phyloP scores from a whole-genome alignment of 768 basidiomycete genomes.

The Chalciporus pseudorubinellus region DNA sequence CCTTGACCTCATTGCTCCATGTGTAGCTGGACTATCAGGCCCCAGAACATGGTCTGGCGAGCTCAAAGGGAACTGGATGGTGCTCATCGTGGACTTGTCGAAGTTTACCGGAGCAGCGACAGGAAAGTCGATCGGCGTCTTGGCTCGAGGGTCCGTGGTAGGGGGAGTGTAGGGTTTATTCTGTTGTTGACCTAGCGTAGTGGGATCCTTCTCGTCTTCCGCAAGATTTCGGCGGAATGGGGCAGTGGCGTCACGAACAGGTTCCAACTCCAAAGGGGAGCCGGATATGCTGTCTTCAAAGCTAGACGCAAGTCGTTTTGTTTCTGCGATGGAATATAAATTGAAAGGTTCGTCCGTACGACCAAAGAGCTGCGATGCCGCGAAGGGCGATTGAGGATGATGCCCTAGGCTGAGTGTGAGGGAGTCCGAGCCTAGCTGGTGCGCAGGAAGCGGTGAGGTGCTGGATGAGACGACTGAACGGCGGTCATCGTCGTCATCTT shows the following conservation, averaged over 20 bases:
- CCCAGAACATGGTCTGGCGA: slow-evolving; percentile 64
- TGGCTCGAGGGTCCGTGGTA: slow-evolving; percentile 41
- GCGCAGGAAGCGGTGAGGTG: slow-evolving; percentile 70
- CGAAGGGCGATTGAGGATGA: slow-evolving; percentile 83
- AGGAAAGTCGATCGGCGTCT: slow-evolving; percentile 60
- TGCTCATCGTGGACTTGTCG: slow-evolving; percentile 53
- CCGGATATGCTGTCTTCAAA: slow-evolving; percentile 54
- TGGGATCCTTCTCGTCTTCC: slow-evolving; percentile 71
- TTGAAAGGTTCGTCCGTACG: slow-evolving; percentile 76
- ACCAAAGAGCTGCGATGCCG: slow-evolving; percentile 81
- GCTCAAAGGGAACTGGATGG: slow-evolving; percentile 77
- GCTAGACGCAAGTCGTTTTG: slow-evolving; percentile 51
- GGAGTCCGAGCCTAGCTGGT: slow-evolving; percentile 62
- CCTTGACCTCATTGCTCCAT: slow-evolving; percentile 52
- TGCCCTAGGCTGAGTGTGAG: slow-evolving; percentile 37
- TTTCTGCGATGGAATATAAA: slow-evolving; percentile 80
- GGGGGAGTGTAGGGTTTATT: slow-evolving; percentile 13
- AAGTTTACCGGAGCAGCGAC: slow-evolving; percentile 48
- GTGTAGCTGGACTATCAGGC: slow-evolving; percentile 54
- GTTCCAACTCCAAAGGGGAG: slow-evolving; percentile 51
- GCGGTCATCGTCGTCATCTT: slow-evolving; percentile 87
- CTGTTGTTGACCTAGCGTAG: slow-evolving; percentile 41
- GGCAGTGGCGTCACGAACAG: slow-evolving; percentile 54
- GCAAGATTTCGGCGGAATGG: slow-evolving; percentile 74
- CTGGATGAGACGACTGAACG: slow-evolving; percentile 75